Base-by-base conservation (phyloP, 2,329 filamentous ascomycete genomes). In the Penicillium palitans region DNA sequence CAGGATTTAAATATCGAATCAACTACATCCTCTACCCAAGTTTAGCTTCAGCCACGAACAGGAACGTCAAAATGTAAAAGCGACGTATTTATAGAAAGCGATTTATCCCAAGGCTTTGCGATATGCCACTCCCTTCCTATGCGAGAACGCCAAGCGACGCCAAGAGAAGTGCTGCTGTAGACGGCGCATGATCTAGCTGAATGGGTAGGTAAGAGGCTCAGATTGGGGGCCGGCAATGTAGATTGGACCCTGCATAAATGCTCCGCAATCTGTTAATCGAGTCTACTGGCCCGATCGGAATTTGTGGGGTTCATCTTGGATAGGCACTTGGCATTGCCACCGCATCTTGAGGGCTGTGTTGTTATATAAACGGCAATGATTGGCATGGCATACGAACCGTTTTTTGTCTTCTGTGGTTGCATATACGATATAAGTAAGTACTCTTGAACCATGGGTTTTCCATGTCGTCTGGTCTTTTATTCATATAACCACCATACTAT, bases 251-350 rank as follows among this genome's bases (percentile, higher is more conserved):
- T 37, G 31, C n/a, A 24, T 39, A 29, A 40, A n/a, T 39, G 12
- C 27, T 31, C 24, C 15, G 13, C 21, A 21, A 5, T 3, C 6
- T 17, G 25, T 46, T 33, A 6, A n/a, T 46, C n/a, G 5, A 44
- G 8, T 46, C 24, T 31, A 57, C 40, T 52, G 41, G 54, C 37
- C 12, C 13, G 17, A 6, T 19, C 40, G 19, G 21, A 15, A 21
- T 24, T 21, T 37, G 54, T 45, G 31, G 47, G 54, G 47, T 56
- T 56, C 21, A n/a, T 25, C 6, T 31, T 24, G 21, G 31, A 37
- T 25, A 15, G 25, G 17, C 31, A 31, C 53, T 45, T 51, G 39
- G 53, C 53, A 7, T 57, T 39, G 54, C 47, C 55, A 57, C 48
- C 24, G 33, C 21, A 33, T 33, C 2, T 12, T n/a, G 41, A 52